Evolutionary conservation across 2,329 filamentous ascomycete species (phyloP).

Genomic region (Pseudocercospora vitis): DNA sequence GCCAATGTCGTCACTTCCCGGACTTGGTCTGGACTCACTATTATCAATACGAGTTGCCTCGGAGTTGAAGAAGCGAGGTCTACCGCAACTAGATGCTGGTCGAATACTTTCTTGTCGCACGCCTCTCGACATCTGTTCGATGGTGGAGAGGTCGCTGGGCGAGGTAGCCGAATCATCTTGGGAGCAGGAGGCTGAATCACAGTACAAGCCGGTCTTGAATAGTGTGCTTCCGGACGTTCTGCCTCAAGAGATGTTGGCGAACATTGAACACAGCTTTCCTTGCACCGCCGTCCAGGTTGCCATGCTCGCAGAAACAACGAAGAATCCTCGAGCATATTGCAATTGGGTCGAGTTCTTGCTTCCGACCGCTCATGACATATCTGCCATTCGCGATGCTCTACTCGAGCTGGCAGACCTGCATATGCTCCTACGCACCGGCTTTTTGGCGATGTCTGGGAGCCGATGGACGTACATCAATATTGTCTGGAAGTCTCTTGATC

Average conservation of each 20-base stretch:
- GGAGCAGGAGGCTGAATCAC: constrained; percentile 4
- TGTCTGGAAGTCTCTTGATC: constrained; percentile 57
- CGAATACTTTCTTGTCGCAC: constrained; percentile 62
- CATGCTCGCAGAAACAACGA: constrained; percentile 75
- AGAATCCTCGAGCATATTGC: constrained; percentile 64
- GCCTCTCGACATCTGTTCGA: constrained; percentile 32
- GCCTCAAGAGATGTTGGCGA: neutral
- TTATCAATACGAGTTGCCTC: constrained; percentile 65
- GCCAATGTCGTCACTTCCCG: constrained; percentile 48
- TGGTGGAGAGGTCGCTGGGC: neutral
- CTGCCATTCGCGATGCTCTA: constrained; percentile 47
- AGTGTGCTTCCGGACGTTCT: constrained; percentile 9
- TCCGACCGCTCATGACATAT: constrained; percentile 27
- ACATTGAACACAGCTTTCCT: constrained; percentile 47
- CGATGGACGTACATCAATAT: constrained; percentile 60
- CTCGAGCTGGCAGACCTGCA: constrained; percentile 55
- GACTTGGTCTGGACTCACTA: constrained; percentile 66
- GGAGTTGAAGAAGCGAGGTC: constrained; percentile 57
- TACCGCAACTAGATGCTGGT: constrained; percentile 55
- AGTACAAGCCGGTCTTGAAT: constrained; percentile 15
- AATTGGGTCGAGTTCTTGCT: constrained; percentile 73
- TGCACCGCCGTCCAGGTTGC: constrained; percentile 75
- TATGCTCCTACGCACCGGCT: constrained; percentile 72
- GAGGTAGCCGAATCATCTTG: neutral
- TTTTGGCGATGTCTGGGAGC: constrained; percentile 52